Conservation (phyloP, 2,329 filamentous ascomycete species). For the Colletotrichum musae region DNA sequence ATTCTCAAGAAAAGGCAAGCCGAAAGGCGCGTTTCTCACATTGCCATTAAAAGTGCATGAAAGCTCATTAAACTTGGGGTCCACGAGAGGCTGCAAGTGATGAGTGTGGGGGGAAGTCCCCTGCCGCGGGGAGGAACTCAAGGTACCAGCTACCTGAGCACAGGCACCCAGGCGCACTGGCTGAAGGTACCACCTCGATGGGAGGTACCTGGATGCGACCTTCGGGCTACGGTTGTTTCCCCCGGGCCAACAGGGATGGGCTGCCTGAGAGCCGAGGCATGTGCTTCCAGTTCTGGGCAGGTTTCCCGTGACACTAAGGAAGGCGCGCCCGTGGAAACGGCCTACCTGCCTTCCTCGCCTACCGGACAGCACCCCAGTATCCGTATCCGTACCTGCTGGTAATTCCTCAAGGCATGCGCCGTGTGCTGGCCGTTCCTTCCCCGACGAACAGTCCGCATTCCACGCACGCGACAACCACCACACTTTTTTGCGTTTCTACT, state of each 20-base stretch:
- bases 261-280: slow-evolving; percentile 40
- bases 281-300: slow-evolving; percentile 26
- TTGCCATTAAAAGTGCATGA: slow-evolving; percentile 15
- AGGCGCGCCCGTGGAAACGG: neutral
- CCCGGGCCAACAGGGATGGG: slow-evolving; percentile 10
- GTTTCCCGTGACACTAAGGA: neutral
- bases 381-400: no score
- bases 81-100: slow-evolving; percentile 5
- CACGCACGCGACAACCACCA: slow-evolving; percentile 5
- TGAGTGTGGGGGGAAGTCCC: slow-evolving; percentile 39
- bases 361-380: no score
- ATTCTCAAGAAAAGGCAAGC: neutral
- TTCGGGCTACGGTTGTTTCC: neutral
- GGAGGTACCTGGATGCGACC: neutral
- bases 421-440: no score
- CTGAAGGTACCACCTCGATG: no score
- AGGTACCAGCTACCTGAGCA: neutral
- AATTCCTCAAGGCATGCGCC: neutral
- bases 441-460: slow-evolving; percentile 6
- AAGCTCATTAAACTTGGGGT: slow-evolving; percentile 29
- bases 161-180: no score
- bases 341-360: no score
- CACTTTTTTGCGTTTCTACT: neutral
- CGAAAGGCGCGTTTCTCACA: no score
- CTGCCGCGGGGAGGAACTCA: slow-evolving; percentile 5